Conservation (phyloP, 2,329 filamentous ascomycete species). For the Atkinsonella hypoxylon region DNA sequence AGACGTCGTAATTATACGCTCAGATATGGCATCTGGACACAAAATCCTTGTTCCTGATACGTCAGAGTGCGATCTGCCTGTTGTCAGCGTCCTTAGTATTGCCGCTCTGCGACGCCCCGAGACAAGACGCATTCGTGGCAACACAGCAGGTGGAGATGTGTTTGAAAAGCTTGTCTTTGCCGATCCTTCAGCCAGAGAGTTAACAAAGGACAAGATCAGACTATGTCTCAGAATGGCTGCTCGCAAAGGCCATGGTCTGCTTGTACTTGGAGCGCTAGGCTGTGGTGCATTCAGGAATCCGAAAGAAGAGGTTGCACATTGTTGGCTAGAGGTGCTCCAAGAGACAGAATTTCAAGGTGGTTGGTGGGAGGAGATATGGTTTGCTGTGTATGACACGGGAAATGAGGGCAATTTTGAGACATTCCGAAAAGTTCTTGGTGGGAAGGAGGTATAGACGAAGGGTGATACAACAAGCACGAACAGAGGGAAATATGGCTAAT, state of each 20-base stretch:
- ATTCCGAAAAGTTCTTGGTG: conserved; percentile 33
- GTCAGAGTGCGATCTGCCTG: conserved; percentile 26
- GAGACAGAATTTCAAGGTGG: conserved; percentile 51
- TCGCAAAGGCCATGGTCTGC: conserved; percentile 38
- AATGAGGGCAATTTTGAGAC: conserved; percentile 37
- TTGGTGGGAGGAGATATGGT: conserved; percentile 52
- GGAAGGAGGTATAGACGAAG: conserved; percentile 17
- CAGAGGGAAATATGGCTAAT: not conserved
- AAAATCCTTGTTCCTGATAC: conserved; percentile 27
- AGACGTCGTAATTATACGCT: conserved; percentile 45
- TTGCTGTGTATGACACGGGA: conserved; percentile 44
- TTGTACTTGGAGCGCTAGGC: conserved; percentile 58
- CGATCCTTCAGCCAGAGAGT: conserved; percentile 29
- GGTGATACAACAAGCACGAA: too few species aligned
- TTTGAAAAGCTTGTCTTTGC: conserved; percentile 27
- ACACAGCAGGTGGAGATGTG: conserved; percentile 10
- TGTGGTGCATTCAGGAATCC: conserved; percentile 59
- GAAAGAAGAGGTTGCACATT: conserved; percentile 44
- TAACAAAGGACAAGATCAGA: conserved; percentile 53
- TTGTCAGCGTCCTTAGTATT: conserved; percentile 48
- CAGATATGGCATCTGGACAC: conserved; percentile 33
- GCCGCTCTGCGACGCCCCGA: conserved; percentile 39
- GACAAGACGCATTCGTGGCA: conserved; percentile 9
- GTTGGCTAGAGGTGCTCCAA: conserved; percentile 48
- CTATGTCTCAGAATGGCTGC: conserved; percentile 48